phyloP scores from a whole-genome alignment of 441 rosid genomes.

The Oxalis stricta region DNA sequence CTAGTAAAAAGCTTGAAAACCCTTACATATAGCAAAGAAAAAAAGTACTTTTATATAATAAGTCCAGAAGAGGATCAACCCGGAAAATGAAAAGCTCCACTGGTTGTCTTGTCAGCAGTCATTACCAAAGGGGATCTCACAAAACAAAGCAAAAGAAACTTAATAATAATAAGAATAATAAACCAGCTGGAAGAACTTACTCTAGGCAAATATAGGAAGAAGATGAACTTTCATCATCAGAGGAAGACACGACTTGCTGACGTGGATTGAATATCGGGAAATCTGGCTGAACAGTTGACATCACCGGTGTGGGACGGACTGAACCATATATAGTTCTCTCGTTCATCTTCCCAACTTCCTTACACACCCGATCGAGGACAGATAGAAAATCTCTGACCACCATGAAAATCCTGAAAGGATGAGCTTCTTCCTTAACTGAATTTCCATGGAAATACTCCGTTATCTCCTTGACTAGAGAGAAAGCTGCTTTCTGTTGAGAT shows the following conservation, averaged over 20 bases:
- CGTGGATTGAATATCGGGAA: conserved; percentile 28
- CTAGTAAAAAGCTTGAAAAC: too few relatives aligned
- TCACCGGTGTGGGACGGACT: conserved; percentile 27
- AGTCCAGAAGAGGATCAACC: too few relatives aligned
- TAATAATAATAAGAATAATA: too few relatives aligned
- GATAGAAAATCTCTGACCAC: conserved; percentile 77
- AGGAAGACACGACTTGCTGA: conserved; percentile 20
- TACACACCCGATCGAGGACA: conserved; percentile 76
- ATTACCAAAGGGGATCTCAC: background rate
- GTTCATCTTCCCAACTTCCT: conserved; percentile 72
- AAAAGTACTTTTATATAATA: too few relatives aligned
- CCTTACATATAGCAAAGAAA: too few relatives aligned
- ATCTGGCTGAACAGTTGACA: conserved; percentile 22
- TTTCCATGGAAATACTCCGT: conserved; percentile 84
- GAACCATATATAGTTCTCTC: conserved; percentile 62
- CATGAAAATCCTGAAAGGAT: conserved; percentile 50
- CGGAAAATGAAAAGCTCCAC: too few relatives aligned
- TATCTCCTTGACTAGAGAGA: conserved; percentile 47
- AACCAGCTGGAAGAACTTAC: too few relatives aligned
- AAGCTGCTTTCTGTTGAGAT: conserved; percentile 27
- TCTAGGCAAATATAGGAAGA: too few relatives aligned
- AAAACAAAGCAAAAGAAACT: too few relatives aligned
- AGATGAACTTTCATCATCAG: conserved; percentile 25
- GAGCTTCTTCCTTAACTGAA: conserved; percentile 60
- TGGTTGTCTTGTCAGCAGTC: background rate